Percentiles rank a stretch among this genome's conserved stretches.
Conservation (phyloP, 1,284 basidiomycete genomes). For the Austroboletus rostrupii region DNA sequence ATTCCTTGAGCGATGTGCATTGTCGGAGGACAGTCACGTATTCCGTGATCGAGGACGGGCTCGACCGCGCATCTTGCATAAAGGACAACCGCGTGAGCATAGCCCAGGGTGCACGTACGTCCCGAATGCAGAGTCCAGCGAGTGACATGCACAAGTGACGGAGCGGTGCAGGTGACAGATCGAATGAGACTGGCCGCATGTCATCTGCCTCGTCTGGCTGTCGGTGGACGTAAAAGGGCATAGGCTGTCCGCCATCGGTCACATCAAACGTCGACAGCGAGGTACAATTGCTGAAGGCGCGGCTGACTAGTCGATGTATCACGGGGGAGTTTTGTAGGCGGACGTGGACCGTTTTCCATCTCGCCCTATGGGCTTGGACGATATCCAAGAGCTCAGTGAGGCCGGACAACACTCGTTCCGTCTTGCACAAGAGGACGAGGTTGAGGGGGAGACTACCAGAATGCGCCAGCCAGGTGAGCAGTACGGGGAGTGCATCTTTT, state of each 20-base stretch:
- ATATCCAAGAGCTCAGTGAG: conserved; percentile 18
- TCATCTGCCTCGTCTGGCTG: conserved; percentile 1
- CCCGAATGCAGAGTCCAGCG: conserved; percentile 13
- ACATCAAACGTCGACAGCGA: conserved; percentile 18
- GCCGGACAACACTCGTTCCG: conserved; percentile 23
- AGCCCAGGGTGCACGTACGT: conserved; percentile 18
- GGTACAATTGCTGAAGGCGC: conserved; percentile 12
- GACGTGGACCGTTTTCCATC: conserved; percentile 23
- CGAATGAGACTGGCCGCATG: conserved; percentile 7
- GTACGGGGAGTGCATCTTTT: conserved; percentile 16
- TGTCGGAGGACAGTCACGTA: conserved; percentile 19
- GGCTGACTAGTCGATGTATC: conserved; percentile 13
- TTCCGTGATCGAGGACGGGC: conserved; percentile 21
- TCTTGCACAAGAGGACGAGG: conserved; percentile 18
- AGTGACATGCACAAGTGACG: conserved; percentile 20
- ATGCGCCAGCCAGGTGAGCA: conserved; percentile 21
- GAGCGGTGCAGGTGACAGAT: conserved; percentile 19
- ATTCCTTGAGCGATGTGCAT: conserved; percentile 23
- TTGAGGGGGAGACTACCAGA: conserved; percentile 24
- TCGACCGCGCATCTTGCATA: conserved; percentile 24
- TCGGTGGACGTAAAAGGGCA: conserved; percentile 5
- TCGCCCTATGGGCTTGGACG: conserved; percentile 12
- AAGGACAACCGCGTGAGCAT: conserved; percentile 21
- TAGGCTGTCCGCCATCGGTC: conserved; percentile 21
- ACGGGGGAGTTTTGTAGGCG: conserved; percentile 19